Percentiles rank a stretch among this genome's conserved stretches.
These are phyloP conservation scores for Castanea crenata DNA, from an alignment of 306 rosid genomes.

Conservation along the genomic window DNA sequence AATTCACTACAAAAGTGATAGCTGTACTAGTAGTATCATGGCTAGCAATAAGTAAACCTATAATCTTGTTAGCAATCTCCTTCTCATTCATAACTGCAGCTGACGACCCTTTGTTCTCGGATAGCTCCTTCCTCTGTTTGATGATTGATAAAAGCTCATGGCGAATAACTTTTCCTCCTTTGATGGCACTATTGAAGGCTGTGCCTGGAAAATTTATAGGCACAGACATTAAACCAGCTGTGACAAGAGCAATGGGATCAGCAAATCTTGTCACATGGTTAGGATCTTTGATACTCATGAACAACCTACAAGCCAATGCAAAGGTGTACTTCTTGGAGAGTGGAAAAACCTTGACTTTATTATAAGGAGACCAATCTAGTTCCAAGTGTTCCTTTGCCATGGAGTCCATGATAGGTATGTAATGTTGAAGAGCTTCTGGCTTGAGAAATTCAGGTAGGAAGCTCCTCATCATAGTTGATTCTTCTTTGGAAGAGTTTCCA, in stretches of 20 bases:
- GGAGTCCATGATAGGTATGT: not conserved
- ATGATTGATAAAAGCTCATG: conserved; percentile 7
- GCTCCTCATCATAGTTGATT: too few species aligned
- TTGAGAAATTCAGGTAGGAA: not conserved
- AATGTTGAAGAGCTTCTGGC: not conserved
- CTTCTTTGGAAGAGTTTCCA: too few species aligned
- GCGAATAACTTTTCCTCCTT: not conserved
- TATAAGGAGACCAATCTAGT: too few species aligned
- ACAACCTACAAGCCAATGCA: too few species aligned
- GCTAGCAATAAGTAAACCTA: conserved; percentile 9
- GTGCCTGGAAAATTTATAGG: conserved; percentile 28
- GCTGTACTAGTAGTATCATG: not conserved
- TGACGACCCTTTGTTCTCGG: not conserved
- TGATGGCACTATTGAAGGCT: not conserved
- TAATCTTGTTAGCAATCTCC: conserved; percentile 14
- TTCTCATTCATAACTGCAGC: not conserved
- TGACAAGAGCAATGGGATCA: not conserved
- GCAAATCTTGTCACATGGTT: not conserved
- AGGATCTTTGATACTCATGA: too few species aligned
- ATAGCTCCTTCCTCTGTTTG: not conserved
- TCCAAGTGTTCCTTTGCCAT: not conserved
- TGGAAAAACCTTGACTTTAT: too few species aligned
- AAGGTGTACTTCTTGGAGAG: too few species aligned
- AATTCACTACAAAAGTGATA: conserved; percentile 2
- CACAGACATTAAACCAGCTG: conserved; percentile 1